Base-by-base conservation (phyloP, 306 rosid species). In the Geum urbanum region DNA sequence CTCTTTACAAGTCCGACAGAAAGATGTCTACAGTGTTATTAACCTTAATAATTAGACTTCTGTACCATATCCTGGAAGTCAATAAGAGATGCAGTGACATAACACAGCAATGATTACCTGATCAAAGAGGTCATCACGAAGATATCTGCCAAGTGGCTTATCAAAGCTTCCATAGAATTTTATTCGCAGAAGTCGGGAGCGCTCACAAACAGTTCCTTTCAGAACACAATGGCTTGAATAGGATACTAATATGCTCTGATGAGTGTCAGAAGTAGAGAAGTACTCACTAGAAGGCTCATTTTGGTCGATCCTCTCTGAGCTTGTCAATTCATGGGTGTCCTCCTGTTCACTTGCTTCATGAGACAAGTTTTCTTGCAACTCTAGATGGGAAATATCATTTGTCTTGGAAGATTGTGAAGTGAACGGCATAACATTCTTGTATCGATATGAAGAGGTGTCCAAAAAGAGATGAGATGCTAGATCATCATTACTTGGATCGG, bases 71-170 rank as follows among this genome's bases (percentile, higher is more conserved):
- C 59, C 57, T 53, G 69, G 6, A 72, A 53, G 47, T 71, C 73
- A 62, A 66, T 35, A 49, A 24, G 18, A 27, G 19, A 44, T 13
- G 64, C 12, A 14, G 15, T 40, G 0, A 45, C 32, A 55, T 27
- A 52, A 66, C 11, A 22, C 12, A n/a, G 60, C 18, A 32, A 51
- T 48, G 18, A 55, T 11, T 45, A 91, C 99, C 96, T 76, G 85
- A 62, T 81, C 91, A 84, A 95, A 95, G 22, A 95, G 82, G 74
- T 91, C 95, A 72, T 95, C 92, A 24, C 80, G 90, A 27, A 95
- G 95, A 81, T 89, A 95, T 84, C 95, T 87, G 60, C 99, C 99
- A 15, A 95, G 88, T 70, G 99, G 99, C 85, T 95, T 95, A 82
- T 95, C 99, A 67, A 86, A 86, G 61, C 90, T 85, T 61, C 97